Evolutionary conservation across 108 stramenopile species (phyloP).

Genomic region (Heterococcus sp.): DNA sequence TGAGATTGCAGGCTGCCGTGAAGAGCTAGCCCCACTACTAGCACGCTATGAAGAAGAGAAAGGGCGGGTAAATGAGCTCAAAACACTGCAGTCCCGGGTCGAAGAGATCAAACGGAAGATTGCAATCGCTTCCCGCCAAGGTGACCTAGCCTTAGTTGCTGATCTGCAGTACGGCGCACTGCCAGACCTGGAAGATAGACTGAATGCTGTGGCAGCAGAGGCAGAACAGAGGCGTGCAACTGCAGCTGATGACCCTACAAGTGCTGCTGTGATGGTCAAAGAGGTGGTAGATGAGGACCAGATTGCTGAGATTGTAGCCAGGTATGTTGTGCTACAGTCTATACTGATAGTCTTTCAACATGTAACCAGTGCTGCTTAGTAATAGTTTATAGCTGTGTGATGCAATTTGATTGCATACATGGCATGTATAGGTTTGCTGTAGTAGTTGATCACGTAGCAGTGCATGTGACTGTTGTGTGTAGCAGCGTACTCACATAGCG

Average conservation of each 20-base stretch:
- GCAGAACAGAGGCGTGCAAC: not conserved
- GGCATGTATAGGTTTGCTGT: too few species aligned
- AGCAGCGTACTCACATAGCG: too few species aligned
- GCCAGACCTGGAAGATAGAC: not conserved
- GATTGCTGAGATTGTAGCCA: conserved; percentile 75
- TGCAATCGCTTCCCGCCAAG: not conserved
- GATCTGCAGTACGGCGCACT: not conserved
- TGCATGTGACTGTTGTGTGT: too few species aligned
- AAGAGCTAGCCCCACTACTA: not conserved
- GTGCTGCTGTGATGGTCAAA: conserved; percentile 37
- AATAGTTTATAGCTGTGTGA: too few species aligned
- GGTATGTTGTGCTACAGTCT: too few species aligned
- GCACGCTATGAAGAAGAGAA: not conserved
- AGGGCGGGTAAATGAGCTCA: not conserved
- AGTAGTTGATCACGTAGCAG: too few species aligned
- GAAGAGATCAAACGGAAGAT: conserved; percentile 19
- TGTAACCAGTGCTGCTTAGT: too few species aligned
- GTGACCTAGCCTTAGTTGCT: not conserved
- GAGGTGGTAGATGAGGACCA: conserved; percentile 84
- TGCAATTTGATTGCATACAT: too few species aligned
- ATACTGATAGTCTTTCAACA: too few species aligned
- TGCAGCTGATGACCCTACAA: conserved; percentile 1
- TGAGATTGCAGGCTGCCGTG: not conserved
- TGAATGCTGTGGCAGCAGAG: not conserved
- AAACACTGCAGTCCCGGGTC: conserved; percentile 6